Percentiles rank a stretch among this genome's conserved stretches.
These are phyloP conservation scores for Pythium monospermum DNA, from an alignment of 352 stramenopile species.

Conservation along the genomic window DNA sequence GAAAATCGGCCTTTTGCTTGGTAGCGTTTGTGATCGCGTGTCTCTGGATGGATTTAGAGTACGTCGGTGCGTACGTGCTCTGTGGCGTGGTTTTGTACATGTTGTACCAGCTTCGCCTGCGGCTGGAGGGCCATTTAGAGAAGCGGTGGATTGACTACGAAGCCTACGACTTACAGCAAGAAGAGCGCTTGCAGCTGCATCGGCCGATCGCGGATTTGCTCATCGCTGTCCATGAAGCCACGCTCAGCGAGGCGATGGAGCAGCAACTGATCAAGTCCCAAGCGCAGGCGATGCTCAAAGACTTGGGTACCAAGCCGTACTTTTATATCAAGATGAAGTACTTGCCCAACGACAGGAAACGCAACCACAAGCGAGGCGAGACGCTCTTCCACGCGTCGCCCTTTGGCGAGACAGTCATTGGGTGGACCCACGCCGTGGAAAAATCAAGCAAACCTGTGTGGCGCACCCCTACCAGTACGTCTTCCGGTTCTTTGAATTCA, in stretches of 20 bases:
- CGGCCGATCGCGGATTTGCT: constrained; percentile 64
- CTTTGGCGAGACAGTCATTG: constrained; percentile 62
- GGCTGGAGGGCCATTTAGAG: constrained; percentile 59
- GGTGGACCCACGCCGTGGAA: constrained; percentile 66
- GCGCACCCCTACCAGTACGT: constrained; percentile 22
- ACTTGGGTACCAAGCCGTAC: constrained; percentile 53
- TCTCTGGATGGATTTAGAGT: constrained; percentile 69
- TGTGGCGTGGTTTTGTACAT: constrained; percentile 62
- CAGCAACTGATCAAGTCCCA: constrained; percentile 56
- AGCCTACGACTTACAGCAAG: constrained; percentile 68
- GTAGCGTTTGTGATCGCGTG: constrained; percentile 57
- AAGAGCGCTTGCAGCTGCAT: constrained; percentile 69
- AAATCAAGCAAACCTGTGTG: constrained; percentile 48
- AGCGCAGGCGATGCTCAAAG: constrained; percentile 38
- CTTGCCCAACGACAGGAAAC: constrained; percentile 67
- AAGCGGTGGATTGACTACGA: constrained; percentile 74
- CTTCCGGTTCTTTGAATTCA: not conserved
- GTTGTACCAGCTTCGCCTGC: constrained; percentile 65
- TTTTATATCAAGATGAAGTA: constrained; percentile 79
- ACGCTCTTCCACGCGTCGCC: constrained; percentile 62
- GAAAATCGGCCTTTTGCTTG: constrained; percentile 67
- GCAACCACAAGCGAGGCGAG: constrained; percentile 31
- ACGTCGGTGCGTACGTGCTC: constrained; percentile 64
- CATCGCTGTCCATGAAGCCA: constrained; percentile 71
- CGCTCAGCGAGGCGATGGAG: constrained; percentile 44